Conservation (phyloP, 1,284 basidiomycete genomes). For the Coniferiporia weirii region DNA sequence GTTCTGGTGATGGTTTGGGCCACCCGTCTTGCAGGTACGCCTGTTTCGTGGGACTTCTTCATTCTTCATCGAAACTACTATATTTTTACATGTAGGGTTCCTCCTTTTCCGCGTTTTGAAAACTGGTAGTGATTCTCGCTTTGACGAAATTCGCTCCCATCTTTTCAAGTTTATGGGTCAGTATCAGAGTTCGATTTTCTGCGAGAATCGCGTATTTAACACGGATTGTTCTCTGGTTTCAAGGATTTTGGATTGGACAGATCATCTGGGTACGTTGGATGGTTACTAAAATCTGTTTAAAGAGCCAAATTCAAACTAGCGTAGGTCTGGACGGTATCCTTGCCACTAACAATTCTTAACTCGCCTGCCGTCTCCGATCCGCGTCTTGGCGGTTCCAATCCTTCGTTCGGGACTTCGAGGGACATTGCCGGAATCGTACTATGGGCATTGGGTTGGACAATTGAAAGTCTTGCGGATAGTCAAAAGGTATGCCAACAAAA, state of each 20-base stretch:
- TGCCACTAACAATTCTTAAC: constrained; percentile 63
- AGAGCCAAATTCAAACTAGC: constrained; percentile 2
- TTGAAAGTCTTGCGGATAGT: constrained; percentile 58
- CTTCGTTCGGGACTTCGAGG: constrained; percentile 53
- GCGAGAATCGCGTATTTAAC: background rate
- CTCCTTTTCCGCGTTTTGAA: constrained; percentile 63
- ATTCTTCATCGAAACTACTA: background rate
- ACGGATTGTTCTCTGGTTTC: background rate
- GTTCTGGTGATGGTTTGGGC: constrained; percentile 65
- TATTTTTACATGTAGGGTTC: constrained; percentile 38
- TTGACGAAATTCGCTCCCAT: constrained; percentile 61
- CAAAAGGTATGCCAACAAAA: constrained; percentile 48
- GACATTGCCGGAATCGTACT: constrained; percentile 69
- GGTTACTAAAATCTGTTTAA: too few species aligned
- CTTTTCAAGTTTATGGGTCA: constrained; percentile 63
- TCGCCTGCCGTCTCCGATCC: constrained; percentile 58
- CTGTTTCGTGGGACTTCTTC: background rate
- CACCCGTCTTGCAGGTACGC: constrained; percentile 43
- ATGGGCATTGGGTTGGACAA: constrained; percentile 56
- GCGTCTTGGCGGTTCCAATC: constrained; percentile 38
- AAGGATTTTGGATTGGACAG: constrained; percentile 50
- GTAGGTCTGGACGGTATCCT: constrained; percentile 63
- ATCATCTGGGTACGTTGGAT: constrained; percentile 43
- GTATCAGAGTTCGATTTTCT: constrained; percentile 8
- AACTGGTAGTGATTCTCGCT: constrained; percentile 58